phyloP scores from a whole-genome alignment of 805 yeast genomes.

The Kuraishia molischiana region DNA sequence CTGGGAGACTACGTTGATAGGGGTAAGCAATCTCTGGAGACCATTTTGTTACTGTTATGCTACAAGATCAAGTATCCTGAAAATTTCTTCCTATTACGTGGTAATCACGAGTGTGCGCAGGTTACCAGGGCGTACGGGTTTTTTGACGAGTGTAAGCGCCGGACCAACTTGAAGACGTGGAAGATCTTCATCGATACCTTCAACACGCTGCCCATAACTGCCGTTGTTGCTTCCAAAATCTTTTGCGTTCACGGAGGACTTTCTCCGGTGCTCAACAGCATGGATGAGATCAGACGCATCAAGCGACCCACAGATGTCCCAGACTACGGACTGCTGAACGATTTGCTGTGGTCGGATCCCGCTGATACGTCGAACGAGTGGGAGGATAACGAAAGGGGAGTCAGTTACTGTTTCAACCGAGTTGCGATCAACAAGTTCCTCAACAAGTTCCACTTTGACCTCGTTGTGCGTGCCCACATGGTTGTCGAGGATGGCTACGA shows the following conservation, averaged over 20 bases:
- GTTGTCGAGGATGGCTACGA: conserved; percentile 79
- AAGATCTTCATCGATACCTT: conserved; percentile 88
- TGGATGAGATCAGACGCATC: conserved; percentile 67
- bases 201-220: conserved; percentile 92
- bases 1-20: conserved; percentile 97
- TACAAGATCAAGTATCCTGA: conserved; percentile 96
- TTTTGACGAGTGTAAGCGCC: conserved; percentile 94
- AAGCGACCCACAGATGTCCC: conserved; percentile 84
- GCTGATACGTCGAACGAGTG: conserved; percentile 77
- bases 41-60: conserved; percentile 77
- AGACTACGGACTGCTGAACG: conserved; percentile 70
- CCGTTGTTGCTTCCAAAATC: conserved; percentile 89
- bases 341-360: conserved; percentile 78
- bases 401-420: conserved; percentile 69
- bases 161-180: conserved; percentile 91
- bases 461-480: conserved; percentile 83
- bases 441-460: conserved; percentile 65
- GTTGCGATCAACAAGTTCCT: conserved; percentile 74
- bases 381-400: conserved; percentile 85
- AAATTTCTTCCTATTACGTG: conserved; percentile 84
- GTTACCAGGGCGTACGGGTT: conserved; percentile 96
- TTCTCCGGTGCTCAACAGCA: conserved; percentile 60
- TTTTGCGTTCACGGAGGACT: conserved; percentile 87
- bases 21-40: conserved; percentile 93
- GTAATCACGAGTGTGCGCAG: conserved; percentile 96